A percentile compares a stretch with the other conserved stretches of the same genome.
phyloP scores from a whole-genome alignment of 2,329 filamentous ascomycete species.

The Fusarium coicis region DNA sequence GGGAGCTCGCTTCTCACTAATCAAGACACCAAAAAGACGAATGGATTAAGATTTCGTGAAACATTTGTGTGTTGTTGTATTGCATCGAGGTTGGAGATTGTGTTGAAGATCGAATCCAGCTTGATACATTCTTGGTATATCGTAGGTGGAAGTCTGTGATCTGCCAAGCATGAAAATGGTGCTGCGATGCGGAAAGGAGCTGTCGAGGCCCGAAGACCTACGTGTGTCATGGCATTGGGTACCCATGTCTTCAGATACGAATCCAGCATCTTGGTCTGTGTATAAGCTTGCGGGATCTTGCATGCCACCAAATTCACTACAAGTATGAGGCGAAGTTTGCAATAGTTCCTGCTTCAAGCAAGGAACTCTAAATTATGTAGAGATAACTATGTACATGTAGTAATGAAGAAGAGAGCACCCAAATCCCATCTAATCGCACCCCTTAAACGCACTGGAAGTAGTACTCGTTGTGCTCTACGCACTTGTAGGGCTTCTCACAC shows the following conservation, averaged over 20 bases:
- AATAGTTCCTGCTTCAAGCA: conserved; percentile 30
- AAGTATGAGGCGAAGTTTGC: neutral
- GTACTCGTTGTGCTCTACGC: conserved; percentile 31
- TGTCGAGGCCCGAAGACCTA: neutral
- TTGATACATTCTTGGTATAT: neutral
- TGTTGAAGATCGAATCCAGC: neutral
- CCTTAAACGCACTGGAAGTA: conserved; percentile 37
- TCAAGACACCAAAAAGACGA: neutral
- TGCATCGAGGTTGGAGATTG: neutral
- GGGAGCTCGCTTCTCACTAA: neutral
- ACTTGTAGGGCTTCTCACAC: conserved; percentile 36
- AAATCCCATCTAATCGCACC: neutral
- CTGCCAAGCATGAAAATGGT: neutral
- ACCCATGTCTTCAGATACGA: neutral
- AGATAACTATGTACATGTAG: conserved; percentile 33
- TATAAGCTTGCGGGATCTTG: neutral
- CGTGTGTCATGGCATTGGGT: too few species aligned
- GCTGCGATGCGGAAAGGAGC: neutral
- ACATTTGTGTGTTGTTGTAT: neutral
- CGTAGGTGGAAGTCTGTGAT: too few species aligned
- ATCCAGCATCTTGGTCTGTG: too few species aligned
- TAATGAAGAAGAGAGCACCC: conserved; percentile 1
- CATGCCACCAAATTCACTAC: neutral
- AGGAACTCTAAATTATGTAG: conserved; percentile 25
- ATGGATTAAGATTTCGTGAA: neutral